Base-by-base conservation (phyloP, 495 filamentous ascomycete genomes). In the Daldinia childiae region DNA sequence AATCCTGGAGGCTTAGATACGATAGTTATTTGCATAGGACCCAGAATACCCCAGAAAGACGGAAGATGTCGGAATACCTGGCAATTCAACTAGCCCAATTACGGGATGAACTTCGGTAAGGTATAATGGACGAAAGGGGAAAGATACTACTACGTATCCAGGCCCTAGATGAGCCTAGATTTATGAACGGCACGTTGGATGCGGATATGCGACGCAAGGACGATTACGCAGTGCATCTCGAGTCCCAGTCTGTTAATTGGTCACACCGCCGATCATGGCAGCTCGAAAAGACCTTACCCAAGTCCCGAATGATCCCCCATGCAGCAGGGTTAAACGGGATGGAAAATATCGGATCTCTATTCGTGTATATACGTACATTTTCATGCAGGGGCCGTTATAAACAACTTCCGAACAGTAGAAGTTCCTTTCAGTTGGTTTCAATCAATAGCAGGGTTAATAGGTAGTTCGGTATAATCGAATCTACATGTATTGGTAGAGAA, bases 101-200 rank as follows among this genome's bases (percentile, higher is more conserved):
- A 55, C 68, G 72, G 72, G 72, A 67, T 71, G 67, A 74, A 70
- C 68, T 68, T 74, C 72, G 72, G 72, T 63, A 68, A 61, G 24
- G 62, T 14, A 7, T 34, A 57, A 38, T 58, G 71, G 55, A 55
- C 36, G 58, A 73, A 54, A 43, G 43, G 55, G 38, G 21, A 34
- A 39, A 54, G 57, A 69, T 62, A 56, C 17, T 48, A 48, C 19
- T 48, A 24, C 43, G 19, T 48, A 48, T 52, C 48, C 48, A 12
- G 38, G 24, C 56, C 59, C 30, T 61, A 29, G 60, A 48, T 29
- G 58, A 51, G 50, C 36, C 56, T 30, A 43, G 71, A 41, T 36
- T 65, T n/a, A 27, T 48, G 27, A 64, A 71, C 19, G 29, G 58
- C 67, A 71, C 71, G 66, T 45, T 51, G 50, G 62, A 58, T 62